Percentiles rank a stretch among this genome's conserved stretches.
phyloP scores from a whole-genome alignment of 2,329 filamentous ascomycete genomes.

The Aurifilum marmelostoma region DNA sequence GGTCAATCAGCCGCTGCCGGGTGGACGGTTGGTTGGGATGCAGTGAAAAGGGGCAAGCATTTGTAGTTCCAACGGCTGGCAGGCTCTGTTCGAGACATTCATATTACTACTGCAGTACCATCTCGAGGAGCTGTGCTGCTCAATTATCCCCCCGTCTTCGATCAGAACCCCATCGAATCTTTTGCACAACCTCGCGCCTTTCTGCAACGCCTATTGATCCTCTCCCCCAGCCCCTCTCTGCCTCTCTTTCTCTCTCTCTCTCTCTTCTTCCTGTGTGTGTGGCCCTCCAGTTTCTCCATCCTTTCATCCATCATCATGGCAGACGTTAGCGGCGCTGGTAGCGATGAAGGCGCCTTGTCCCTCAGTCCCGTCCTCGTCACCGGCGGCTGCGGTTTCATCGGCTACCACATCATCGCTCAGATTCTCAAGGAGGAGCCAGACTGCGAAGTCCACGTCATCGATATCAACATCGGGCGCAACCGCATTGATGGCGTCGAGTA shows the following conservation, averaged over 20 bases:
- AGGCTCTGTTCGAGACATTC: background rate
- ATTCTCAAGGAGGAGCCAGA: slow-evolving; percentile 25
- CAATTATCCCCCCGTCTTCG: background rate
- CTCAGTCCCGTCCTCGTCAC: slow-evolving; percentile 30
- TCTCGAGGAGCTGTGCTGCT: background rate
- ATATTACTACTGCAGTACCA: too few relatives aligned
- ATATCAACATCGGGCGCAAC: slow-evolving; percentile 25
- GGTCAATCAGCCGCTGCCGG: background rate
- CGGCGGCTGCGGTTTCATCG: slow-evolving; percentile 31
- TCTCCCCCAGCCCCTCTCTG: too few relatives aligned
- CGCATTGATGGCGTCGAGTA: slow-evolving; percentile 25
- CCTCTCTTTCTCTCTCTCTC: background rate
- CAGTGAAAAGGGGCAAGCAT: background rate
- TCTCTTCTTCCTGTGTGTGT: too few relatives aligned
- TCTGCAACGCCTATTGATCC: too few relatives aligned
- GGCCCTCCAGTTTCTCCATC: background rate
- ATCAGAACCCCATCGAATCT: background rate
- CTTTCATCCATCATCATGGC: background rate
- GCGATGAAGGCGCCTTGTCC: background rate
- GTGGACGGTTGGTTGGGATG: background rate
- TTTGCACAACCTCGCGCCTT: background rate
- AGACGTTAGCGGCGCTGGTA: background rate
- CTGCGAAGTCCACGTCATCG: slow-evolving; percentile 26
- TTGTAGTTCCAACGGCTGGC: background rate
- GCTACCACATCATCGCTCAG: slow-evolving; percentile 28